phyloP scores from a whole-genome alignment of 2,329 filamentous ascomycete species.

The Trichoderma afroharzianum region DNA sequence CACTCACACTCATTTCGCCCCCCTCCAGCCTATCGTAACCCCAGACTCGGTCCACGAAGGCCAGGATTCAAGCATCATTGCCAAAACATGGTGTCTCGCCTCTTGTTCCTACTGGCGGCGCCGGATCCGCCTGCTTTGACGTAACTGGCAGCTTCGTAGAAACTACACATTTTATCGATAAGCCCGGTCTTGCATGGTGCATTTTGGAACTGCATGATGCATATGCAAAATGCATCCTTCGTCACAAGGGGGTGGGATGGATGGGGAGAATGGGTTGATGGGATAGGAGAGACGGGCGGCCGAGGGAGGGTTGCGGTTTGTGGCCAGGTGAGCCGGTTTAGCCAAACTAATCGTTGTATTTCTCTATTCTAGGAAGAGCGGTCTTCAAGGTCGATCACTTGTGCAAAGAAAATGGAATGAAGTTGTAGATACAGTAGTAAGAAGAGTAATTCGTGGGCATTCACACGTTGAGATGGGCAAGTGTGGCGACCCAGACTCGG shows the following conservation, averaged over 20 bases:
- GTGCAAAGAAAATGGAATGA: background rate
- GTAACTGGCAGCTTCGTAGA: slow-evolving; percentile 2
- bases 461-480: background rate
- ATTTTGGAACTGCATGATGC: slow-evolving; percentile 4
- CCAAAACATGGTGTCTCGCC: background rate
- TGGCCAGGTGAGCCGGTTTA: slow-evolving; percentile 3
- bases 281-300: background rate
- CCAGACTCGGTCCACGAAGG: background rate
- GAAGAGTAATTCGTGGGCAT: background rate
- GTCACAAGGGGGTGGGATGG: background rate
- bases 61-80: background rate
- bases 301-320: background rate
- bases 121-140: background rate
- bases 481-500: background rate
- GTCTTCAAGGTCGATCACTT: background rate
- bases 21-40: background rate
- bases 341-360: background rate
- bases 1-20: background rate
- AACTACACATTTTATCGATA: slow-evolving; percentile 12
- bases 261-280: background rate
- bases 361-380: background rate
- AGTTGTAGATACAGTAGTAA: background rate
- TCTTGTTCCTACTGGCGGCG: background rate
- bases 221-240: slow-evolving; percentile 9
- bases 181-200: background rate